Conservation (phyloP, 2,329 filamentous ascomycete genomes). For the Massarina eburnea region DNA sequence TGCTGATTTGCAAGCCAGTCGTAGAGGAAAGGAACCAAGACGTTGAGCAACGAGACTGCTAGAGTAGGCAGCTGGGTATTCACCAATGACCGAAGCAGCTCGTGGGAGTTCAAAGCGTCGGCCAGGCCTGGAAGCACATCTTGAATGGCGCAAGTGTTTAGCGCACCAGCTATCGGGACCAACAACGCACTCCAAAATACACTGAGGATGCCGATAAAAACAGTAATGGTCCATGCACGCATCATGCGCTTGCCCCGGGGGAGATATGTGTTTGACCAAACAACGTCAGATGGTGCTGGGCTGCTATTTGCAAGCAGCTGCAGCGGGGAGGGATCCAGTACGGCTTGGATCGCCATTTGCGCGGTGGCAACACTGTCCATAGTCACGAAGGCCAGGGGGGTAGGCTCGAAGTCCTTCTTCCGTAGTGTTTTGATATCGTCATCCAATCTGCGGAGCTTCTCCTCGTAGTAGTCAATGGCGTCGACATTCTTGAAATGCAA, state of each 20-base stretch:
- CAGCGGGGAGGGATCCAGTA: slow-evolving; percentile 86
- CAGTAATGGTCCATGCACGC: slow-evolving; percentile 80
- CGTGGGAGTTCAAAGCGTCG: slow-evolving; percentile 66
- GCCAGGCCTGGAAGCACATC: slow-evolving; percentile 72
- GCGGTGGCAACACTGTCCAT: slow-evolving; percentile 92
- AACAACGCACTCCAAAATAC: slow-evolving; percentile 87
- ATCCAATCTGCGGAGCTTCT: slow-evolving; percentile 77
- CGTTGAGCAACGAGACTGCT: slow-evolving; percentile 81
- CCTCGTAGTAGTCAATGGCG: slow-evolving; percentile 92
- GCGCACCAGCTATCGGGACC: slow-evolving; percentile 72
- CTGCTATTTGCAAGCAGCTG: slow-evolving; percentile 82
- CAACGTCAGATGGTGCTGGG: slow-evolving; percentile 86
- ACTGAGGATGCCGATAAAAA: slow-evolving; percentile 79
- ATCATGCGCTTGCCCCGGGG: slow-evolving; percentile 72
- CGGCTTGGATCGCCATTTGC: slow-evolving; percentile 95
- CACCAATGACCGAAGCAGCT: slow-evolving; percentile 73
- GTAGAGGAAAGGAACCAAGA: slow-evolving; percentile 90
- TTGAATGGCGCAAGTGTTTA: slow-evolving; percentile 79
- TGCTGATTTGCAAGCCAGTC: slow-evolving; percentile 89
- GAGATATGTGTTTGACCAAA: slow-evolving; percentile 92
- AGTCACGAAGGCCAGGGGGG: slow-evolving; percentile 89
- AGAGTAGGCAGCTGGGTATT: slow-evolving; percentile 86
- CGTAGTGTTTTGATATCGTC: slow-evolving; percentile 71
- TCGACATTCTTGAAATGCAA: slow-evolving; percentile 75
- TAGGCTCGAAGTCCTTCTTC: slow-evolving; percentile 73